Evolutionary conservation across 148 eudicot species (phyloP).

Genomic region (Drosera capensis): DNA sequence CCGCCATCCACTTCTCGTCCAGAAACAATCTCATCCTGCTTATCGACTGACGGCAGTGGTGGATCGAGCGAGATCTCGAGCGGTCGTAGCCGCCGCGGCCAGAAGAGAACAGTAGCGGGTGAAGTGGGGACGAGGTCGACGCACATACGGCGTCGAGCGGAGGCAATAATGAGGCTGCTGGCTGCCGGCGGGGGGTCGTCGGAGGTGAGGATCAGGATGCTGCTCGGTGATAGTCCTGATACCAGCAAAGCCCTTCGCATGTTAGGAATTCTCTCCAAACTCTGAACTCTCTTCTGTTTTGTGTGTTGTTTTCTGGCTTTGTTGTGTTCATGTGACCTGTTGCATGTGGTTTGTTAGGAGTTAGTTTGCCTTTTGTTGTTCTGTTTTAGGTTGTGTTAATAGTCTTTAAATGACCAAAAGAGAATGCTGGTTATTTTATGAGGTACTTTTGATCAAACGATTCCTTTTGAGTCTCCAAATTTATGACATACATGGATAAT

Average conservation of each 20-base stretch:
- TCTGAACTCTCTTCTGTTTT: background rate
- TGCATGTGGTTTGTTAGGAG: too few relatives aligned
- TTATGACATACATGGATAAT: too few relatives aligned
- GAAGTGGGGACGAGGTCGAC: slow-evolving; percentile 21
- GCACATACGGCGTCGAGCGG: slow-evolving; percentile 30
- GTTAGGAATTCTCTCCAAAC: slow-evolving; percentile 14
- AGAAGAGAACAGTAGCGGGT: slow-evolving; percentile 7
- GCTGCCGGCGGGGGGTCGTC: slow-evolving; percentile 33
- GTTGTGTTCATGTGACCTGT: too few relatives aligned
- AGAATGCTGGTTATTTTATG: too few relatives aligned
- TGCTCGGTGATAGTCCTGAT: slow-evolving; percentile 65
- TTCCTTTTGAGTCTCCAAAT: too few relatives aligned
- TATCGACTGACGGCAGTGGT: too few relatives aligned
- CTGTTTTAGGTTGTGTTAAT: too few relatives aligned
- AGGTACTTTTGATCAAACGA: too few relatives aligned
- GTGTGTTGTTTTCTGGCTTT: too few relatives aligned
- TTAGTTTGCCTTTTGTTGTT: too few relatives aligned
- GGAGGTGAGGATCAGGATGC: slow-evolving; percentile 40
- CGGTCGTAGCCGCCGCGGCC: slow-evolving; percentile 10
- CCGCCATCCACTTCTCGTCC: slow-evolving; percentile 11
- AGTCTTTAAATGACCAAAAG: too few relatives aligned
- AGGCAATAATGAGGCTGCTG: slow-evolving; percentile 16
- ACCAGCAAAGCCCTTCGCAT: slow-evolving; percentile 66
- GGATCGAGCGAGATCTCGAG: slow-evolving; percentile 42
- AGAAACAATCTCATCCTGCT: slow-evolving; percentile 42